Evolutionary conservation across 345 rosid genomes (phyloP).

Genomic region (Salix dunnii): DNA sequence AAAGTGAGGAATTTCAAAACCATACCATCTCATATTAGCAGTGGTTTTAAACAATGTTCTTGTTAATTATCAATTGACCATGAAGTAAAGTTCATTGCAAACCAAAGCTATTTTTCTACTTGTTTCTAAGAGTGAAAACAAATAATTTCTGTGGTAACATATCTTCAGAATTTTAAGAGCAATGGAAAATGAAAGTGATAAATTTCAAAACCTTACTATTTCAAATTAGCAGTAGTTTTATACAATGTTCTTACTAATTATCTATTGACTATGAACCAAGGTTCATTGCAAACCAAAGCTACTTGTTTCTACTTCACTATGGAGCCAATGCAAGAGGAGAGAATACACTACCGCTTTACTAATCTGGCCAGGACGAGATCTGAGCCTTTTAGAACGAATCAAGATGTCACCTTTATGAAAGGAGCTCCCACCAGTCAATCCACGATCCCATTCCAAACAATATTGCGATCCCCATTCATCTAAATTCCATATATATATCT

Average conservation of each 20-base stretch:
- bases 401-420: constrained; percentile 37
- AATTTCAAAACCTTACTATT: neutral
- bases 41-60: neutral
- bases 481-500: constrained; percentile 35
- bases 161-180: neutral
- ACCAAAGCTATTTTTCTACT: no score
- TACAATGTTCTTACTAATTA: neutral
- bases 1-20: neutral
- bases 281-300: no score
- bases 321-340: neutral
- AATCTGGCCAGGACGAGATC: constrained; percentile 39
- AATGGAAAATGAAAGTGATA: neutral
- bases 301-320: neutral
- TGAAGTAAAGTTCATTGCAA: neutral
- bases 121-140: neutral
- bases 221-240: neutral
- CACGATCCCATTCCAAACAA: constrained; percentile 22
- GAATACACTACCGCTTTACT: constrained; percentile 21
- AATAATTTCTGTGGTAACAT: neutral
- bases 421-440: constrained; percentile 31
- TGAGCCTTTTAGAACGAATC: constrained; percentile 32
- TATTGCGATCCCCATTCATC: constrained; percentile 37
- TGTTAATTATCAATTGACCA: neutral
- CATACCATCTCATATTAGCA: neutral
- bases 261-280: neutral